Evolutionary conservation across 1,284 basidiomycete species (phyloP).

Genomic region (Pterulicium gracile): DNA sequence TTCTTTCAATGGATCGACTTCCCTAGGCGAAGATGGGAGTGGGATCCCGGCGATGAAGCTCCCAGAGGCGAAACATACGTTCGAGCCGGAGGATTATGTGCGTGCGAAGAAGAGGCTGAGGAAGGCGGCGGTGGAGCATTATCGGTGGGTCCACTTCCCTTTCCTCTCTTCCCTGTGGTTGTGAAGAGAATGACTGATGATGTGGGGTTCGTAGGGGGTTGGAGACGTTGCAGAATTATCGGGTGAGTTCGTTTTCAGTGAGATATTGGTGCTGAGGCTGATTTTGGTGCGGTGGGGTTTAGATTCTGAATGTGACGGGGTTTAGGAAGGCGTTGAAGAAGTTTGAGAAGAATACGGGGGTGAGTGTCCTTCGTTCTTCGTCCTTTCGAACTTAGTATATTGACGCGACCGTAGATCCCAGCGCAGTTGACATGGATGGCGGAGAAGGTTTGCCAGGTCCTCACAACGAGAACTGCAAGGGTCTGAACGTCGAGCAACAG

Average conservation of each 20-base stretch:
- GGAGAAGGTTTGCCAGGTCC: slow-evolving; percentile 43
- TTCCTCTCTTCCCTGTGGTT: neutral
- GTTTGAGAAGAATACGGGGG: slow-evolving; percentile 80
- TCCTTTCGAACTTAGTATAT: neutral
- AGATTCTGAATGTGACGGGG: slow-evolving; percentile 84
- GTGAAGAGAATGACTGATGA: neutral
- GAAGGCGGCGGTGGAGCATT: slow-evolving; percentile 78
- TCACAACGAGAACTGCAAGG: neutral
- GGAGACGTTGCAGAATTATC: slow-evolving; percentile 80
- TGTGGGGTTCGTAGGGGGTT: slow-evolving; percentile 34
- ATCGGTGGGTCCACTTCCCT: slow-evolving; percentile 58
- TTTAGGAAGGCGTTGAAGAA: slow-evolving; percentile 92
- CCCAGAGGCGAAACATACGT: slow-evolving; percentile 1
- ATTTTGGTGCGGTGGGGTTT: no score
- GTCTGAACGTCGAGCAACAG: slow-evolving; percentile 20
- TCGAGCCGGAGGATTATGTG: slow-evolving; percentile 72
- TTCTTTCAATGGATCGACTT: no score
- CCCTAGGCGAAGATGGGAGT: neutral
- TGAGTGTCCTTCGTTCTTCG: slow-evolving; percentile 23
- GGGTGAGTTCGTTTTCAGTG: slow-evolving; percentile 43
- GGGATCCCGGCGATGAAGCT: neutral
- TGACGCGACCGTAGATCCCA: slow-evolving; percentile 29
- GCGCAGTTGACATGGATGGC: slow-evolving; percentile 63
- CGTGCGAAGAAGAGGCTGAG: slow-evolving; percentile 77
- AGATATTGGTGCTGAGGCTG: no score